Evolutionary conservation across 768 basidiomycete genomes (phyloP).

Genomic region (Boletus rex-veris): DNA sequence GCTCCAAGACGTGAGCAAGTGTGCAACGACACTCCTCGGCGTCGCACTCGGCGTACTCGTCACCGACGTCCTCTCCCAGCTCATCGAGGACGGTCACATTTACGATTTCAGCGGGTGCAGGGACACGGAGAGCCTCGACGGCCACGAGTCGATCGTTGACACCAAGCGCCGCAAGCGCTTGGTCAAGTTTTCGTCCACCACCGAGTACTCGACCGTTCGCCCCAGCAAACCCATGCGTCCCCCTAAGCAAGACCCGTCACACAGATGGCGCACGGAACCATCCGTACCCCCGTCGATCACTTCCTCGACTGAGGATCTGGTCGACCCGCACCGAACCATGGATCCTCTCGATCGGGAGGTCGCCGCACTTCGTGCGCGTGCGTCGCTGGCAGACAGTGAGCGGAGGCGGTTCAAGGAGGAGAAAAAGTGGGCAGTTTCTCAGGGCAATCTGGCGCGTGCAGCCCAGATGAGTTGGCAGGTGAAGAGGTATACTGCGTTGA

Average conservation of each 20-base stretch:
- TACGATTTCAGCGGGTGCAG: conserved; percentile 22
- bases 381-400: conserved; percentile 80
- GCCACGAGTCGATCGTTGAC: conserved; percentile 9
- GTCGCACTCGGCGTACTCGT: conserved; percentile 64
- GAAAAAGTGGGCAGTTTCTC: conserved; percentile 79
- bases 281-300: conserved; percentile 50
- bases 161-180: conserved; percentile 37
- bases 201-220: conserved; percentile 29
- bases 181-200: conserved; percentile 45
- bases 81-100: conserved; percentile 49
- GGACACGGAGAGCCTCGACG: conserved; percentile 22
- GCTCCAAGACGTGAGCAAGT: conserved; percentile 50
- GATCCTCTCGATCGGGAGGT: conserved; percentile 70
- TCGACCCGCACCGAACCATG: conserved; percentile 56
- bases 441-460: conserved; percentile 72
- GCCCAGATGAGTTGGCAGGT: conserved; percentile 82
- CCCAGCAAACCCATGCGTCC: conserved; percentile 26
- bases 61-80: conserved; percentile 68
- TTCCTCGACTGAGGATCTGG: conserved; percentile 65
- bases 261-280: conserved; percentile 34
- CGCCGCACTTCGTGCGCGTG: conserved; percentile 70
- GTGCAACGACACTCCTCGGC: conserved; percentile 60
- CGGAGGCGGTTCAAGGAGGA: conserved; percentile 82
- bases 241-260: conserved; percentile 27
- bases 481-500: conserved; percentile 72